A percentile compares a stretch with the other conserved stretches of the same genome.
Conservation (phyloP, 2,329 filamentous ascomycete species). For the Metarhizium album region DNA sequence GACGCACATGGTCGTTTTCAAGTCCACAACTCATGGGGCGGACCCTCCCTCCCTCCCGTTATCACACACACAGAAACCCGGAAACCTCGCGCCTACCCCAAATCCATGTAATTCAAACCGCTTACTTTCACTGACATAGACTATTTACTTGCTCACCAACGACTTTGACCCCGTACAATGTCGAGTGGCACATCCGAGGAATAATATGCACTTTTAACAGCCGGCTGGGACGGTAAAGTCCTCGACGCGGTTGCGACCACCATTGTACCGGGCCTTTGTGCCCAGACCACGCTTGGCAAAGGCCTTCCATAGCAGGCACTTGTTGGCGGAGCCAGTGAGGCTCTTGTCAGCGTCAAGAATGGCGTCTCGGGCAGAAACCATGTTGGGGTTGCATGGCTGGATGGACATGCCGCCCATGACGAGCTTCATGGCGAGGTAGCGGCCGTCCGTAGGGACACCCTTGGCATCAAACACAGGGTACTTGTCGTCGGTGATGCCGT, state of each 20-base stretch:
- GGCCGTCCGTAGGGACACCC: conserved; percentile 41
- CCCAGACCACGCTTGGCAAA: conserved; percentile 49
- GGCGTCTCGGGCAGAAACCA: conserved; percentile 40
- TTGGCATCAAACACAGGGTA: conserved; percentile 29
- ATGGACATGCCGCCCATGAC: conserved; percentile 41
- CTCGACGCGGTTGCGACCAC: conserved; percentile 17
- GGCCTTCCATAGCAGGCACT: conserved; percentile 40
- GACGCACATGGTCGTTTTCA: not conserved
- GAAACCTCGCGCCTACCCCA: too few species aligned
- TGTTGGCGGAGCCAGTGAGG: conserved; percentile 39
- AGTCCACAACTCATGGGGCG: too few species aligned
- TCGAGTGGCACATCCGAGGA: not conserved
- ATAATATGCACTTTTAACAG: conserved; percentile 10
- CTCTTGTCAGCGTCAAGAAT: conserved; percentile 44
- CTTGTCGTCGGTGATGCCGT: conserved; percentile 36
- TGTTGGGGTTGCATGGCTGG: conserved; percentile 45
- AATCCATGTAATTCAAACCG: too few species aligned
- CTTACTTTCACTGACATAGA: too few species aligned
- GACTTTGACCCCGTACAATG: too few species aligned
- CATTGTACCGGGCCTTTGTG: conserved; percentile 19
- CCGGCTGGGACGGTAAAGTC: conserved; percentile 19
- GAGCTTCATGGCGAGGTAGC: conserved; percentile 40
- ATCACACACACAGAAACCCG: too few species aligned
- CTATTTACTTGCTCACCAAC: too few species aligned
- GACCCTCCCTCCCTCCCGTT: too few species aligned